phyloP scores from a whole-genome alignment of 1,284 basidiomycete species.

The Sphagnurus paluster region DNA sequence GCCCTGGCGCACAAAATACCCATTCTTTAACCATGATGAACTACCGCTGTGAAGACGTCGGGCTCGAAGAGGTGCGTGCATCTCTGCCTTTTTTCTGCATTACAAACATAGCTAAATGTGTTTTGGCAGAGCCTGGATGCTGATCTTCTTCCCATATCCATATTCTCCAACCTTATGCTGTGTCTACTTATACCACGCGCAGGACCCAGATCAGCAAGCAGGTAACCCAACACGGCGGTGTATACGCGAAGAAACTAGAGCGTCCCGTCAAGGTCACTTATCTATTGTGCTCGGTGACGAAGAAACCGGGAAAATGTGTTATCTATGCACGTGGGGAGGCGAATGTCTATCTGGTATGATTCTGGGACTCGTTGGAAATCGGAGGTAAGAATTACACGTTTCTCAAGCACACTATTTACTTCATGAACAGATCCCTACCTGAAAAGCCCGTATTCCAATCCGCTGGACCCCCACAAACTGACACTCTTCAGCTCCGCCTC shows the following conservation, averaged over 20 bases:
- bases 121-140: slow-evolving; percentile 45
- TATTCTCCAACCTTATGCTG: slow-evolving; percentile 64
- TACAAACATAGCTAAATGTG: slow-evolving; percentile 4
- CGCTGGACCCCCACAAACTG: background rate
- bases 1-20: slow-evolving; percentile 74
- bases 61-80: slow-evolving; percentile 45
- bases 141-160: slow-evolving; percentile 63
- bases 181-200: slow-evolving; percentile 49
- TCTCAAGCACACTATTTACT: background rate
- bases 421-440: slow-evolving; percentile 27
- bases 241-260: slow-evolving; percentile 61
- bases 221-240: slow-evolving; percentile 53
- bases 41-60: slow-evolving; percentile 73
- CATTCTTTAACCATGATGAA: slow-evolving; percentile 73
- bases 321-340: slow-evolving; percentile 63
- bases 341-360: slow-evolving; percentile 74
- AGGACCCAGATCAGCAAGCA: slow-evolving; percentile 59
- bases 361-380: slow-evolving; percentile 76
- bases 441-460: slow-evolving; percentile 26
- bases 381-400: slow-evolving; percentile 45
- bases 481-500: slow-evolving; percentile 16
- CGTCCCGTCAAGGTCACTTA: slow-evolving; percentile 71
- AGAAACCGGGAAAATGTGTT: slow-evolving; percentile 69
- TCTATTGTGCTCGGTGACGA: slow-evolving; percentile 59
- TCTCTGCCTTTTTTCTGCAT: slow-evolving; percentile 1